These are phyloP conservation scores for Tagetes patula DNA, from an alignment of 129 eudicot species.

Conservation along the genomic window DNA sequence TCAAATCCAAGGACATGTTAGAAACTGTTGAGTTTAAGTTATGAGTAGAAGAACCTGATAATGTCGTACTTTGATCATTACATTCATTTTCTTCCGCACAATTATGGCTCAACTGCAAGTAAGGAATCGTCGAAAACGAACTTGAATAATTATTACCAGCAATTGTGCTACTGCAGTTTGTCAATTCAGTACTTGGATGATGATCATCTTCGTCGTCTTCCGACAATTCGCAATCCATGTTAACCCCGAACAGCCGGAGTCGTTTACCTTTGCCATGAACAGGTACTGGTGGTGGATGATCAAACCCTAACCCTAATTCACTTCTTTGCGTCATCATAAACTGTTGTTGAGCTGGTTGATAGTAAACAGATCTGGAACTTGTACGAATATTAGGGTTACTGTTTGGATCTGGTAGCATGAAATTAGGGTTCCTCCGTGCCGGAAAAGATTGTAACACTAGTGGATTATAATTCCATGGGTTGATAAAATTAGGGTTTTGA, in stretches of 20 bases:
- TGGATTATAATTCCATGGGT: slow-evolving; percentile 50
- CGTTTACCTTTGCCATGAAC: slow-evolving; percentile 67
- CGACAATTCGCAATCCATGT: slow-evolving; percentile 69
- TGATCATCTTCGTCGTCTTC: slow-evolving; percentile 38
- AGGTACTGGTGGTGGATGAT: slow-evolving; percentile 13
- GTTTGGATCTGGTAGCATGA: slow-evolving; percentile 28
- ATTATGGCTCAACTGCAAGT: slow-evolving; percentile 38
- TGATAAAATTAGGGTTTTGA: slow-evolving; percentile 15
- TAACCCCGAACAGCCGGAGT: slow-evolving; percentile 84
- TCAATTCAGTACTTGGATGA: slow-evolving; percentile 10
- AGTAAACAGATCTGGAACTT: slow-evolving; percentile 42
- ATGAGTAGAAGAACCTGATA: slow-evolving; percentile 23
- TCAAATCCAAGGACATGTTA: slow-evolving; percentile 64
- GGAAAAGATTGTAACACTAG: slow-evolving; percentile 36
- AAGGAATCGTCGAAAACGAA: slow-evolving; percentile 38
- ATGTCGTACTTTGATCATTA: slow-evolving; percentile 13
- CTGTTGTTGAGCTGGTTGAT: slow-evolving; percentile 33
- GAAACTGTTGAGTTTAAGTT: slow-evolving; percentile 23
- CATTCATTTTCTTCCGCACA: slow-evolving; percentile 20
- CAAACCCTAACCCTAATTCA: slow-evolving; percentile 29
- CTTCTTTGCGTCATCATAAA: slow-evolving; percentile 29
- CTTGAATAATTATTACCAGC: not conserved
- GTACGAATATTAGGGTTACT: slow-evolving; percentile 20
- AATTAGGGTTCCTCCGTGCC: slow-evolving; percentile 26
- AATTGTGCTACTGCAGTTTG: slow-evolving; percentile 10